These are phyloP conservation scores for Quercus ilex DNA, from an alignment of 306 rosid species.

Conservation along the genomic window DNA sequence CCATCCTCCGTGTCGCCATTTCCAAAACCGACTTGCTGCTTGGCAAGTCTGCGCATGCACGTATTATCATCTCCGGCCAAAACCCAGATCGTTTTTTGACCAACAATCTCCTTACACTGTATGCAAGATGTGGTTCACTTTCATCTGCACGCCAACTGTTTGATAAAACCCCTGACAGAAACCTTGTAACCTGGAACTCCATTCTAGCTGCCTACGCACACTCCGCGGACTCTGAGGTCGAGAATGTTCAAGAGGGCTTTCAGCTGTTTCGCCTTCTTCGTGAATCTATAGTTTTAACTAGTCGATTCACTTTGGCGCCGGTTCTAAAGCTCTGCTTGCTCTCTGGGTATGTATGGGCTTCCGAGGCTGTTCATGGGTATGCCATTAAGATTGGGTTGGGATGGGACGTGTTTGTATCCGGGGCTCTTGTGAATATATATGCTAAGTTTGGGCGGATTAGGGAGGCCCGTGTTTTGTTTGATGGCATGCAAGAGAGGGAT, in stretches of 20 bases:
- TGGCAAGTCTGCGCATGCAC: constrained; percentile 62
- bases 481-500: constrained; percentile 63
- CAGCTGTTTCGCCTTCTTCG: constrained; percentile 57
- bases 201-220: constrained; percentile 62
- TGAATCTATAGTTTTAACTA: constrained; percentile 33
- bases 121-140: constrained; percentile 60
- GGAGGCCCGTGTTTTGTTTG: constrained; percentile 68
- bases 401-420: constrained; percentile 62
- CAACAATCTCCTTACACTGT: constrained; percentile 78
- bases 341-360: constrained; percentile 38
- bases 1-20: constrained; percentile 64
- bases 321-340: constrained; percentile 55
- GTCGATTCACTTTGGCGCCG: constrained; percentile 65
- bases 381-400: constrained; percentile 66
- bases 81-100: constrained; percentile 41
- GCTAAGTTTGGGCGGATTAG: constrained; percentile 41
- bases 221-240: constrained; percentile 21
- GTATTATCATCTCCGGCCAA: constrained; percentile 44
- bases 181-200: constrained; percentile 83
- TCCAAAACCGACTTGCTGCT: constrained; percentile 45
- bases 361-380: constrained; percentile 65
- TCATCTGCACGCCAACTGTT: constrained; percentile 63
- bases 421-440: constrained; percentile 71
- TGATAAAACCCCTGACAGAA: constrained; percentile 47
- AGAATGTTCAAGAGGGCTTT: constrained; percentile 43